A percentile compares a stretch with the other conserved stretches of the same genome.
Conservation (phyloP, 805 yeast genomes). For the Saccharomycopsis guyanensis region DNA sequence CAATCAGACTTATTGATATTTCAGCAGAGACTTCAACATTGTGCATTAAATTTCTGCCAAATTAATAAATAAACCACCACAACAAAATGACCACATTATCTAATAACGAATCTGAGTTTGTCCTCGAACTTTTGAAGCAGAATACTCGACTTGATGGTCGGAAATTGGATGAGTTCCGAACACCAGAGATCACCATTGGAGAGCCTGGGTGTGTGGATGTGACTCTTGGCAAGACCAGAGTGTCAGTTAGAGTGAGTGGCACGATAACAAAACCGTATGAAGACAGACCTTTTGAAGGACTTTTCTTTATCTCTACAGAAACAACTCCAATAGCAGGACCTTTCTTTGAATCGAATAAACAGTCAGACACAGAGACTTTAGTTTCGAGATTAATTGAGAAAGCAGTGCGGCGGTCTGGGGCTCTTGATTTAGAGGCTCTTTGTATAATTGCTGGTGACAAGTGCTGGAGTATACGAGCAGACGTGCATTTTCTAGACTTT, state of each 20-base stretch:
- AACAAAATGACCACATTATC: conserved; percentile 56
- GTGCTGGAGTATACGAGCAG: conserved; percentile 89
- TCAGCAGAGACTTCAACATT: no score
- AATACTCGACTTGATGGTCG: conserved; percentile 68
- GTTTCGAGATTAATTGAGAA: conserved; percentile 82
- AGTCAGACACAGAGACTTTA: conserved; percentile 73
- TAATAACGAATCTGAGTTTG: conserved; percentile 52
- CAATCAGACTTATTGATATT: no score
- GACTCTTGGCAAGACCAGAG: conserved; percentile 61
- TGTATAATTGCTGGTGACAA: conserved; percentile 87
- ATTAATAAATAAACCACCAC: no score
- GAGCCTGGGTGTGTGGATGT: conserved; percentile 77
- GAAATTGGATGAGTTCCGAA: conserved; percentile 52
- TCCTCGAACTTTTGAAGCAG: conserved; percentile 53
- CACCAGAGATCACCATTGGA: conserved; percentile 56
- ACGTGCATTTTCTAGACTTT: conserved; percentile 77
- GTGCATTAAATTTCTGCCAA: no score
- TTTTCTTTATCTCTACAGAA: conserved; percentile 78
- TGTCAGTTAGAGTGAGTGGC: conserved; percentile 67
- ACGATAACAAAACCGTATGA: conserved; percentile 74
- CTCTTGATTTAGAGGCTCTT: conserved; percentile 81
- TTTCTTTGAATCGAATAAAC: conserved; percentile 64
- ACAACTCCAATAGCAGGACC: conserved; percentile 87
- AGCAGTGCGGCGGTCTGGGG: conserved; percentile 83
- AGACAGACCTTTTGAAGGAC: conserved; percentile 90